Evolutionary conservation across 169 alveolate genomes (phyloP).

Genomic region (Cryptosporidium parvum): DNA sequence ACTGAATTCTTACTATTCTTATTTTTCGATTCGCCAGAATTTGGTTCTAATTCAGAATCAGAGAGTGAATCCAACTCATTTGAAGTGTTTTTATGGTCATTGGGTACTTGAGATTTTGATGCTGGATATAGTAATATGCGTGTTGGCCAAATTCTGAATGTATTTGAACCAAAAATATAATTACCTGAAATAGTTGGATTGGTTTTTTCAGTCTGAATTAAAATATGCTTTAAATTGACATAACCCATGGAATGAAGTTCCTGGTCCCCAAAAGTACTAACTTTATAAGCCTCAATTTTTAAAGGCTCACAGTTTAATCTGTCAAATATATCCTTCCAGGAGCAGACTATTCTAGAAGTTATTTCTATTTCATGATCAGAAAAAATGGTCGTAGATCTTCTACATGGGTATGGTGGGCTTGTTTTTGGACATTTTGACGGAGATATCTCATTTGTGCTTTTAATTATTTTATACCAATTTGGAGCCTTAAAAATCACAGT

Average conservation of each 20-base stretch:
- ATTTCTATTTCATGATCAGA: slow-evolving; percentile 45
- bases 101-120: background rate
- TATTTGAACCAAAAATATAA: slow-evolving; percentile 37
- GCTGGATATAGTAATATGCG: slow-evolving; percentile 46
- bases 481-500: slow-evolving; percentile 38
- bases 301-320: slow-evolving; percentile 61
- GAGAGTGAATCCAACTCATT: background rate
- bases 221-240: slow-evolving; percentile 48
- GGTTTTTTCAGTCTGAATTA: slow-evolving; percentile 54
- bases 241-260: slow-evolving; percentile 44
- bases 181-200: slow-evolving; percentile 14
- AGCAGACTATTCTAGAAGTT: slow-evolving; percentile 30
- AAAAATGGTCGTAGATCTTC: slow-evolving; percentile 62
- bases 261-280: slow-evolving; percentile 59
- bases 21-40: background rate
- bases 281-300: slow-evolving; percentile 25
- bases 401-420: slow-evolving; percentile 62
- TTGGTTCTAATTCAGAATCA: background rate
- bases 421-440: slow-evolving; percentile 57
- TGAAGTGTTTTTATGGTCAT: background rate
- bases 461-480: slow-evolving; percentile 61
- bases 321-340: slow-evolving; percentile 53
- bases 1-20: background rate
- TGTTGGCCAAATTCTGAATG: slow-evolving; percentile 73
- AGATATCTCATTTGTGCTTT: slow-evolving; percentile 20